Percentiles rank a stretch among this genome's conserved stretches.
These are phyloP conservation scores for Lachnellula willkommii DNA, from an alignment of 2,329 filamentous ascomycete species.

Conservation along the genomic window DNA sequence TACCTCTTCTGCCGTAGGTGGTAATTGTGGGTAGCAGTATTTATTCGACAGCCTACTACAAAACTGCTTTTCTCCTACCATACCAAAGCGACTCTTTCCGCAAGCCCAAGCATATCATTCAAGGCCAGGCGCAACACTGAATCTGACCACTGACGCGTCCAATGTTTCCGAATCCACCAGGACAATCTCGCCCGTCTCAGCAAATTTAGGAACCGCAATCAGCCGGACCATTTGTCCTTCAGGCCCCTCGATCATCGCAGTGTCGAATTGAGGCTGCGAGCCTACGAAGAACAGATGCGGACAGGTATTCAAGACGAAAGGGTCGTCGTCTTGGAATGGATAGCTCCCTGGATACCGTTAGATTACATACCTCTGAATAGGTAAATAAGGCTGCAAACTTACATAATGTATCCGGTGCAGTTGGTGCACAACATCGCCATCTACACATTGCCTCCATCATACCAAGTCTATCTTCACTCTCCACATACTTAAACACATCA, in stretches of 20 bases:
- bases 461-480: slow-evolving; percentile 67
- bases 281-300: slow-evolving; percentile 91
- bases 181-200: slow-evolving; percentile 70
- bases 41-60: too few species aligned
- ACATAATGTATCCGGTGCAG: slow-evolving; percentile 93
- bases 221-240: slow-evolving; percentile 69
- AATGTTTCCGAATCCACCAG: slow-evolving; percentile 82
- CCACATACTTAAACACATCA: slow-evolving; percentile 88
- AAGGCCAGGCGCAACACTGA: slow-evolving; percentile 14
- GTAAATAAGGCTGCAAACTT: slow-evolving; percentile 36
- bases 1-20: too few species aligned
- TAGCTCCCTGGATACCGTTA: slow-evolving; percentile 65
- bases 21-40: too few species aligned
- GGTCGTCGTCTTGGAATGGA: slow-evolving; percentile 90
- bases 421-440: slow-evolving; percentile 88
- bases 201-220: slow-evolving; percentile 79
- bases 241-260: slow-evolving; percentile 60
- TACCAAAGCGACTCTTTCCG: too few species aligned
- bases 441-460: slow-evolving; percentile 94
- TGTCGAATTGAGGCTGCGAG: slow-evolving; percentile 74
- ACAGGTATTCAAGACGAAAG: slow-evolving; percentile 77
- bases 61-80: too few species aligned
- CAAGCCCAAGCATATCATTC: too few species aligned
- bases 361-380: not conserved
- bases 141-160: slow-evolving; percentile 40